A percentile compares a stretch with the other conserved stretches of the same genome.
These are phyloP conservation scores for Suillus weaverae DNA, from an alignment of 768 basidiomycete genomes.

Conservation along the genomic window DNA sequence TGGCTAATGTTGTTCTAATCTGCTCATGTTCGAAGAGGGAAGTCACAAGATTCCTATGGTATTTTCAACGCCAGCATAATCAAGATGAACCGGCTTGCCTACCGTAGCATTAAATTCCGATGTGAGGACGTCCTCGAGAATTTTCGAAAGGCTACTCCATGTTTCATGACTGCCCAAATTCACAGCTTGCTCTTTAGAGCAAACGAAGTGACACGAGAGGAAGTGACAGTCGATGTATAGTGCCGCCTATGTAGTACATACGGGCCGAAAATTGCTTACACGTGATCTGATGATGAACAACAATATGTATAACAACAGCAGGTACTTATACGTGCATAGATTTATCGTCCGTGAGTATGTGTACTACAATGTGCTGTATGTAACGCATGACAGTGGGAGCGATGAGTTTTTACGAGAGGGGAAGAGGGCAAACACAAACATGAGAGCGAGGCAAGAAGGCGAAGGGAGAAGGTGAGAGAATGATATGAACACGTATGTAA, in stretches of 20 bases:
- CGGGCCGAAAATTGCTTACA: not conserved
- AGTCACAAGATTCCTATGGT: constrained; percentile 82
- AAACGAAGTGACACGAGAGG: not conserved
- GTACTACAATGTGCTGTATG: constrained; percentile 7
- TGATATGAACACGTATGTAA: not conserved
- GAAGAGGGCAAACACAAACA: constrained; percentile 1
- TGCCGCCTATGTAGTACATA: not conserved
- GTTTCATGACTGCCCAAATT: constrained; percentile 65
- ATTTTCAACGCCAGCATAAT: constrained; percentile 7
- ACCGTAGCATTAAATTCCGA: constrained; percentile 92
- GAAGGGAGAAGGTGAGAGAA: constrained; percentile 7
- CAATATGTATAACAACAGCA: constrained; percentile 2
- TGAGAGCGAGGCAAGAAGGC: constrained; percentile 12
- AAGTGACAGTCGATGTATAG: not conserved
- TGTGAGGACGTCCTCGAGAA: constrained; percentile 91
- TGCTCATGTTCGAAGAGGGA: constrained; percentile 94
- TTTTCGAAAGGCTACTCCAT: constrained; percentile 91
- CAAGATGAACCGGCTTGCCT: constrained; percentile 18
- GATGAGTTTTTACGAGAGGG: constrained; percentile 5
- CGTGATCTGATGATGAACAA: constrained; percentile 1
- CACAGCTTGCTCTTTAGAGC: not conserved
- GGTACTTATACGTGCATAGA: constrained; percentile 6
- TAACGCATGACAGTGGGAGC: constrained; percentile 6
- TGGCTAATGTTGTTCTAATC: constrained; percentile 93
- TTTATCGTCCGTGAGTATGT: constrained; percentile 9